Evolutionary conservation across 108 stramenopile genomes (phyloP).

Genomic region (Chaetoceros tenuissimus): DNA sequence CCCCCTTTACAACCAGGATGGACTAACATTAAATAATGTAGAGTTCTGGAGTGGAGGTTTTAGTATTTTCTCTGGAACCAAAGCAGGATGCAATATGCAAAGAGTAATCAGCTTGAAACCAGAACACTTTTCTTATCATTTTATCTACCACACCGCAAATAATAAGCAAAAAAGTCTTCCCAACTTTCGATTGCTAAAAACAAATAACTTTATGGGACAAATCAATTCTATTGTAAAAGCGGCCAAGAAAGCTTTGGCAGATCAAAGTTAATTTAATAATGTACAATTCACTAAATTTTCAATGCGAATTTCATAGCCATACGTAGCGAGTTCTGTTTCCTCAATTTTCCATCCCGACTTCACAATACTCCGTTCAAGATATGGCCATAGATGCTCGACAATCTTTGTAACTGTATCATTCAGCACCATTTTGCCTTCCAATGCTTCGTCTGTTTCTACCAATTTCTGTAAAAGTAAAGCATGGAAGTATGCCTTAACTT

Average conservation of each 20-base stretch:
- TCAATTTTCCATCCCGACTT: conserved; percentile 32
- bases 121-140: conserved; percentile 56
- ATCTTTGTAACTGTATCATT: conserved; percentile 11
- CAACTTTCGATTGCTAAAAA: conserved; percentile 35
- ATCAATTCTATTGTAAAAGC: conserved; percentile 59
- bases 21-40: conserved; percentile 56
- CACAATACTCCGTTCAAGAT: conserved; percentile 15
- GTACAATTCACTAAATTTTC: background rate
- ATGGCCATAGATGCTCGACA: conserved; percentile 16
- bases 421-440: conserved; percentile 8
- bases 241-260: conserved; percentile 9
- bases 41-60: conserved; percentile 72
- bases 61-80: conserved; percentile 51
- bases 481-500: conserved; percentile 65
- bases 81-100: conserved; percentile 64
- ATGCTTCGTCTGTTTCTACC: background rate
- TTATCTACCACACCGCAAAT: conserved; percentile 73
- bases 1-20: conserved; percentile 41
- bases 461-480: conserved; percentile 19
- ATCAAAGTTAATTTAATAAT: background rate
- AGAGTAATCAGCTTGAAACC: conserved; percentile 63
- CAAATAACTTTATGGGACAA: conserved; percentile 59
- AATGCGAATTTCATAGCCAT: conserved; percentile 21
- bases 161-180: conserved; percentile 63
- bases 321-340: conserved; percentile 18